Conservation (phyloP, 306 rosid genomes). For the Oemleria cerasiformis region DNA sequence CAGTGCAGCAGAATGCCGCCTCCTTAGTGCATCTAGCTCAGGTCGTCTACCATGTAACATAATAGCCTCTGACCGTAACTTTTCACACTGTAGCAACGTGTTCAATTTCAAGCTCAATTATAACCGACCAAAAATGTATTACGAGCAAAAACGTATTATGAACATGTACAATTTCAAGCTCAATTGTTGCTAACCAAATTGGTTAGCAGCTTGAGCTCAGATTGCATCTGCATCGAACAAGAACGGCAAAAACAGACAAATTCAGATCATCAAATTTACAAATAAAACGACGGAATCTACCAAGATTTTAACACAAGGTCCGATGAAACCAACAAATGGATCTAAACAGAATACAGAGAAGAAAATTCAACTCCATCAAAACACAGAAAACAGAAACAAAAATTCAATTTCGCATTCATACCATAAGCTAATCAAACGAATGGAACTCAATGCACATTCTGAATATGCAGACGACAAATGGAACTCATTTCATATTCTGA, state of each 20-base stretch:
- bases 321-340: constrained; percentile 9
- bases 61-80: constrained; percentile 77
- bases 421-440: too few species aligned
- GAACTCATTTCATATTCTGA: too few species aligned
- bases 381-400: too few species aligned
- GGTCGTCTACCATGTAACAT: constrained; percentile 78
- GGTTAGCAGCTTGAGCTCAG: constrained; percentile 23
- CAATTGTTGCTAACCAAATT: constrained; percentile 45
- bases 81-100: constrained; percentile 69
- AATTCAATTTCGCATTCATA: too few species aligned
- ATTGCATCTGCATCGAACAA: constrained; percentile 43
- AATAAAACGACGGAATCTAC: constrained; percentile 18
- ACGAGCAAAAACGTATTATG: too few species aligned
- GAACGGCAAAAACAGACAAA: constrained; percentile 15
- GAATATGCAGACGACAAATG: too few species aligned
- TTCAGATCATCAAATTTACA: background rate
- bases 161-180: constrained; percentile 18
- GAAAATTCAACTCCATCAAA: too few species aligned
- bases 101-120: constrained; percentile 25
- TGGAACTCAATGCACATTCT: too few species aligned
- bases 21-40: constrained; percentile 91
- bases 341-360: constrained; percentile 9
- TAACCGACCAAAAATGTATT: constrained; percentile 5
- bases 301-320: constrained; percentile 15
- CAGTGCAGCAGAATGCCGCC: constrained; percentile 94